Percentiles rank a stretch among this genome's conserved stretches.
Conservation (phyloP, 371 early-diverging fungal species). For the Funneliformis caledonium region DNA sequence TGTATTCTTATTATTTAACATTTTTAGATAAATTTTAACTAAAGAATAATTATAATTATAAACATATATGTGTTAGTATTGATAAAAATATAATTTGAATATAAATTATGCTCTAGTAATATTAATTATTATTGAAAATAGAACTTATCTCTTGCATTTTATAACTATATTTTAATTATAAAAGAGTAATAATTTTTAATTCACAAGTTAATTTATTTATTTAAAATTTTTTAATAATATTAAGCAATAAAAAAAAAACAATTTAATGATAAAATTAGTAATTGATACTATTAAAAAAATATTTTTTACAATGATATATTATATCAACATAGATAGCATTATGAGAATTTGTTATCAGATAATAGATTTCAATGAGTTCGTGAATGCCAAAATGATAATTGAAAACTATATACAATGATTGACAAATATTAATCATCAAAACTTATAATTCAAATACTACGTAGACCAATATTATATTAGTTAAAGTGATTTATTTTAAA, state of each 20-base stretch:
- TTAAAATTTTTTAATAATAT: not conserved
- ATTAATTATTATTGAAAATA: not conserved
- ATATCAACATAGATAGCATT: not conserved
- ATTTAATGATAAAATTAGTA: not conserved
- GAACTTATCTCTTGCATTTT: no score
- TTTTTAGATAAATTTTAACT: no score
- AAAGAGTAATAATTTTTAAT: not conserved
- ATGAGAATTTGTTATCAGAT: not conserved
- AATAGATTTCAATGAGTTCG: not conserved
- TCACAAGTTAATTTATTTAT: not conserved
- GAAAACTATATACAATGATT: not conserved
- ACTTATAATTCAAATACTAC: not conserved
- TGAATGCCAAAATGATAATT: not conserved
- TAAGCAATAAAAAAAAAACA: not conserved
- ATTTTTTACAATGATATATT: not conserved
- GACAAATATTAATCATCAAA: not conserved
- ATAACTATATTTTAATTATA: no score
- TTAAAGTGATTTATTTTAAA: no score
- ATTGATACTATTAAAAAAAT: conserved; percentile 9
- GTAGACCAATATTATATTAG: no score
- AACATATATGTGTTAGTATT: no score
- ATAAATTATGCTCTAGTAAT: no score
- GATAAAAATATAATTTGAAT: no score
- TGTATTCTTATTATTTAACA: no score
- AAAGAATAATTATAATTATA: no score